These are phyloP conservation scores for Cladosporium sp. DNA, from an alignment of 2,329 filamentous ascomycete genomes.

Conservation along the genomic window DNA sequence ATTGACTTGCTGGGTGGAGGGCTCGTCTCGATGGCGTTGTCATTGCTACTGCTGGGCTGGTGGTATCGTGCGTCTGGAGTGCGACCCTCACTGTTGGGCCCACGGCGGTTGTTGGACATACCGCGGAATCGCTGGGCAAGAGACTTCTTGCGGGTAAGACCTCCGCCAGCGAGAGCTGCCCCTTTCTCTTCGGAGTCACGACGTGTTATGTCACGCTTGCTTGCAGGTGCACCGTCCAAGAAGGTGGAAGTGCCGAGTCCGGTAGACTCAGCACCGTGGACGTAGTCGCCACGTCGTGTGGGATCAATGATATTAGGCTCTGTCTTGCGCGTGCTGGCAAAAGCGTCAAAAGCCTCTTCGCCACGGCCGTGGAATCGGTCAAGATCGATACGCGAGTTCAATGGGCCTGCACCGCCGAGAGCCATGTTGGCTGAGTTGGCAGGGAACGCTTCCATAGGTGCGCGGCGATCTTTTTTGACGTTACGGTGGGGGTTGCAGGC, in stretches of 20 bases:
- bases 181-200: slow-evolving; percentile 62
- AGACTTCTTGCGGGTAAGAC: slow-evolving; percentile 85
- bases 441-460: slow-evolving; percentile 95
- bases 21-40: slow-evolving; percentile 16
- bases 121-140: slow-evolving; percentile 85
- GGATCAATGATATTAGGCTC: slow-evolving; percentile 57
- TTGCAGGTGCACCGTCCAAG: slow-evolving; percentile 85
- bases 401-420: slow-evolving; percentile 76
- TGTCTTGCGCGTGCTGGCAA: slow-evolving; percentile 44
- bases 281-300: slow-evolving; percentile 57
- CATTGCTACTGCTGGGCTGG: slow-evolving; percentile 11
- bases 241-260: slow-evolving; percentile 93
- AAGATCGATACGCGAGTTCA: slow-evolving; percentile 76
- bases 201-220: slow-evolving; percentile 69
- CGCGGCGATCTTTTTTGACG: slow-evolving; percentile 69
- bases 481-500: slow-evolving; percentile 94
- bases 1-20: slow-evolving; percentile 22
- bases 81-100: slow-evolving; percentile 33
- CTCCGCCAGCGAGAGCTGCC: slow-evolving; percentile 43
- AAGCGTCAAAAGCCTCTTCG: slow-evolving; percentile 84
- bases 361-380: slow-evolving; percentile 79
- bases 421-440: slow-evolving; percentile 89
- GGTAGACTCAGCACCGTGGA: slow-evolving; percentile 77
- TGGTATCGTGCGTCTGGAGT: slow-evolving; percentile 50
- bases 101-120: slow-evolving; percentile 65